phyloP scores from a whole-genome alignment of 805 yeast species.

The Ogataea saltuana region DNA sequence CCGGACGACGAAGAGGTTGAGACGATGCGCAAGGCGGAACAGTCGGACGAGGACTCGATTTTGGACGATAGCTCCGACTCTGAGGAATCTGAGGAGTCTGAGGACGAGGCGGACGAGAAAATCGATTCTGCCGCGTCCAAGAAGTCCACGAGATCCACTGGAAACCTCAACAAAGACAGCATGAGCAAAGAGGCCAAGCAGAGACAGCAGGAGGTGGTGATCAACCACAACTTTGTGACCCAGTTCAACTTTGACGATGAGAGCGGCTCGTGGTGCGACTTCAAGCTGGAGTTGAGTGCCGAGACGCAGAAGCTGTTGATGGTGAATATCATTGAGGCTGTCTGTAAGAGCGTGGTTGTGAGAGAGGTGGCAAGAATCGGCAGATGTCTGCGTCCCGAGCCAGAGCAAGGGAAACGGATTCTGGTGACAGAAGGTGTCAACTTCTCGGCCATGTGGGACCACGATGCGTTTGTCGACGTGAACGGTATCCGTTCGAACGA shows the following conservation, averaged over 20 bases:
- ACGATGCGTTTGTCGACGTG: conserved; percentile 88
- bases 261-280: conserved; percentile 89
- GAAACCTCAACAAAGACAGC: conserved; percentile 26
- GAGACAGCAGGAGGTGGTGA: conserved; percentile 81
- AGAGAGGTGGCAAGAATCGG: conserved; percentile 91
- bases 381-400: conserved; percentile 82
- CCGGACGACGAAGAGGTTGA: conserved; percentile 96
- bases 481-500: conserved; percentile 91
- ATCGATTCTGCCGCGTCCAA: no score
- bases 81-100: conserved; percentile 33
- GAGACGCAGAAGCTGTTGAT: conserved; percentile 89
- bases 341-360: conserved; percentile 87
- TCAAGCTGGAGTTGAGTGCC: conserved; percentile 78
- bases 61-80: conserved; percentile 38
- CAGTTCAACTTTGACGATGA: conserved; percentile 89
- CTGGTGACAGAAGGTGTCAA: conserved; percentile 98
- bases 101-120: conserved; percentile 43
- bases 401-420: conserved; percentile 68
- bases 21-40: conserved; percentile 81
- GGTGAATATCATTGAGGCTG: conserved; percentile 94
- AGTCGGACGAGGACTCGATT: conserved; percentile 67
- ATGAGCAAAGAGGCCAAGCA: conserved; percentile 68
- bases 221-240: conserved; percentile 70
- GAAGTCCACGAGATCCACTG: conserved; percentile 4
- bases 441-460: conserved; percentile 98